Base-by-base conservation (phyloP, 2,329 filamentous ascomycete species). In the Pseudocercospora fuligena region DNA sequence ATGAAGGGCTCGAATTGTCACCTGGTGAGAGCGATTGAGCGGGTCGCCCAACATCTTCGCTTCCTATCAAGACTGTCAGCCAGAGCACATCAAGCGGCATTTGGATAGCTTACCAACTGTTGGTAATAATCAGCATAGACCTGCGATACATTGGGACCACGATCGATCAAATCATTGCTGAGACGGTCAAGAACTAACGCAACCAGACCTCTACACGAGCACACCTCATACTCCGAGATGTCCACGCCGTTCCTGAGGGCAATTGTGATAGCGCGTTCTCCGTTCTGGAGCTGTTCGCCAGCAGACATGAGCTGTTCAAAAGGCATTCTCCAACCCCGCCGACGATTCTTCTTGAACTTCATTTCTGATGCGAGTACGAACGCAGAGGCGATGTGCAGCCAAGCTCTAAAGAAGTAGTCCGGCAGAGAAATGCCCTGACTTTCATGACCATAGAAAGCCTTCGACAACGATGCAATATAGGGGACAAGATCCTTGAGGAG, bases 221-320 rank as follows among this genome's bases (percentile, higher is more conserved):
- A 68, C n/a, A 69, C 58, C 40, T 69, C 61, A 49, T 63, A 66
- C 7, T 61, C 61, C 21, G 66, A 60, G 9, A 69, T 25, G 31
- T 60, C 57, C 16, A 54, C 33, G 5, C 25, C 33, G 19, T 51
- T 60, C 12, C 66, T 46, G 16, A 69, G 61, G n/a, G 27, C 53
- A 19, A 53, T 19, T 14, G 59, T 57, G 54, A 64, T 25, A 6
- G 47, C 23, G 21, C 31, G 33, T 29, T 64, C 66, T 6, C 66
- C 66, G 6, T 25, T 46, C 16, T 60, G 19, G 19, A 69, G 51
- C 21, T 59, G 23, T 27, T 58, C 31, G 7, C 33, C 23, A 11
- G 63, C 66, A 16, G 19, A 29, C 19, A 14, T 29, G 1, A 69
- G 23, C 25, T 60, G 51, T 16, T 61, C 12, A 5, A 47, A n/a